A percentile compares a stretch with the other conserved stretches of the same genome.
Evolutionary conservation across 1,284 basidiomycete genomes (phyloP).

Genomic region (Ustilago curta): DNA sequence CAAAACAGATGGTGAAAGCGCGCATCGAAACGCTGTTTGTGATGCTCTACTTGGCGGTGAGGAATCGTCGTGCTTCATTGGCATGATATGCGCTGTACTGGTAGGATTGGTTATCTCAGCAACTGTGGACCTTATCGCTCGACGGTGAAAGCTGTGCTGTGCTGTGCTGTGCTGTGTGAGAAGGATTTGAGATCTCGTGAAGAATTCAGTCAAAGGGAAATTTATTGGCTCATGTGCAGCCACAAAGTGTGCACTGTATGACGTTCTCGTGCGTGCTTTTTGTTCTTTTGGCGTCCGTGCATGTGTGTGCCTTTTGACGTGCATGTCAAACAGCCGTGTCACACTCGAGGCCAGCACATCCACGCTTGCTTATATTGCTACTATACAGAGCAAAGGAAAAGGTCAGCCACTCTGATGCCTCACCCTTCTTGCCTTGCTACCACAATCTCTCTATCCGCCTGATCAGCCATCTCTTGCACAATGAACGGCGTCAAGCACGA

Average conservation of each 20-base stretch:
- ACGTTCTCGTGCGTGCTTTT: constrained; percentile 6
- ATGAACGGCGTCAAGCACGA: constrained; percentile 49
- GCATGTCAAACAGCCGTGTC: neutral
- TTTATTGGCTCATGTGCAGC: no score
- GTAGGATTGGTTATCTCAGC: no score
- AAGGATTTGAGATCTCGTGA: no score
- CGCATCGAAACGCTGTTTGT: constrained; percentile 58
- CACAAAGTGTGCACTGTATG: neutral
- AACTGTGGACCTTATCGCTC: no score
- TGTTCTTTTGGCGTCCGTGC: constrained; percentile 7
- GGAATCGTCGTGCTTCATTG: constrained; percentile 19
- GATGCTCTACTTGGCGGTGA: constrained; percentile 40
- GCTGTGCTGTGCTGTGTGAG: no score
- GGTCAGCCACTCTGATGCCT: no score
- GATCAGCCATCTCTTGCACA: neutral
- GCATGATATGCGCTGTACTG: neutral
- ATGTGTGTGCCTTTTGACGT: neutral
- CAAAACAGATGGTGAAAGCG: constrained; percentile 55
- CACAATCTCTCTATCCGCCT: neutral
- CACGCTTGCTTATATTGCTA: neutral
- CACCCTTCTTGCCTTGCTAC: neutral
- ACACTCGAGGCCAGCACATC: no score
- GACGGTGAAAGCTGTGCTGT: no score
- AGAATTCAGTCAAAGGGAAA: no score
- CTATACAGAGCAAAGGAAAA: no score